Evolutionary conservation across 2,329 filamentous ascomycete species (phyloP).

Genomic region (Phyllosticta capitalensis): DNA sequence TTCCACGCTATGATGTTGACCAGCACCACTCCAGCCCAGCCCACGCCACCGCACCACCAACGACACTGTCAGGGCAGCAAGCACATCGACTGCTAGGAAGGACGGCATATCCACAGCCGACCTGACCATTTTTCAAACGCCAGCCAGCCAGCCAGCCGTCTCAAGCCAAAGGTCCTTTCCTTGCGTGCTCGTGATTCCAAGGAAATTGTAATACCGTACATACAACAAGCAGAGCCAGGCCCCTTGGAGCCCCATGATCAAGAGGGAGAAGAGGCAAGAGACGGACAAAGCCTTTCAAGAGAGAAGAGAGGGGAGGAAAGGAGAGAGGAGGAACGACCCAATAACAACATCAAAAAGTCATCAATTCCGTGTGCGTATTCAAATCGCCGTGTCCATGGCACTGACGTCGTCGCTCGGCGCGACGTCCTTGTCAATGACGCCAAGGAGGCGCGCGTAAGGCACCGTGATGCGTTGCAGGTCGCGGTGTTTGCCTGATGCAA

Average conservation of each 20-base stretch:
- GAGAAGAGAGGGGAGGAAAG: background rate
- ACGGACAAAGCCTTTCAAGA: too few species aligned
- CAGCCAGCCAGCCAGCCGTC: too few species aligned
- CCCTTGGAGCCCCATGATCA: background rate
- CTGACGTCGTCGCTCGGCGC: background rate
- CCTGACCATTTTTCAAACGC: too few species aligned
- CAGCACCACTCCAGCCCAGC: background rate
- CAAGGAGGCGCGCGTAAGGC: conserved; percentile 66
- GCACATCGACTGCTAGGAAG: background rate
- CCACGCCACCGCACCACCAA: background rate
- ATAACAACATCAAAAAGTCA: too few species aligned
- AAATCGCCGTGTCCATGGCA: conserved; percentile 8
- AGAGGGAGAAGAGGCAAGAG: background rate
- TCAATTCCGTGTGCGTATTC: background rate
- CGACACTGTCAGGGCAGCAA: too few species aligned
- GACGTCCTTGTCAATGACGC: conserved; percentile 14
- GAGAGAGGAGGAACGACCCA: background rate
- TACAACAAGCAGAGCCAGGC: too few species aligned
- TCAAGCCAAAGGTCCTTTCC: too few species aligned
- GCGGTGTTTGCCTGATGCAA: conserved; percentile 72
- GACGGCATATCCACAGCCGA: background rate
- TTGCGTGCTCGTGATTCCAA: too few species aligned
- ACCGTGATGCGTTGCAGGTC: conserved; percentile 92
- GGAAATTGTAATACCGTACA: too few species aligned
- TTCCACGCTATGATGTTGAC: background rate